Evolutionary conservation across 768 basidiomycete species (phyloP).

Genomic region (Phanerochaete sordida): DNA sequence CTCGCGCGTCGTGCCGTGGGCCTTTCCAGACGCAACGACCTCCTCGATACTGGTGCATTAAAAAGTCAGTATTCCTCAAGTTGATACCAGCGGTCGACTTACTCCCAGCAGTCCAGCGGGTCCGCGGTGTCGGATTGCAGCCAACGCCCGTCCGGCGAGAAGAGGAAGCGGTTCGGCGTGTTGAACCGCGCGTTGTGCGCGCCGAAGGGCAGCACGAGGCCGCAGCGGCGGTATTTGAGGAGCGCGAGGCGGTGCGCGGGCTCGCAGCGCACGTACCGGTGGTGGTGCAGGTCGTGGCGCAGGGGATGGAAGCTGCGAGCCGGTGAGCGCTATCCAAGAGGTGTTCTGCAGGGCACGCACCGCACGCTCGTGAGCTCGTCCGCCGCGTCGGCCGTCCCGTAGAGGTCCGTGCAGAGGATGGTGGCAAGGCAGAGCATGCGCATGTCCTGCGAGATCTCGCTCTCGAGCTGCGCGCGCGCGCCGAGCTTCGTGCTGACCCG

Average conservation of each 20-base stretch:
- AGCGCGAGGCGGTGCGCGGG: constrained; percentile 45
- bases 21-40: constrained; percentile 35
- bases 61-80: no score
- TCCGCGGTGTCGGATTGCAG: constrained; percentile 36
- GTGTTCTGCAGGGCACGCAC: neutral
- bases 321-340: neutral
- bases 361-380: neutral
- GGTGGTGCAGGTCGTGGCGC: constrained; percentile 39
- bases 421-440: neutral
- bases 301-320: constrained; percentile 26
- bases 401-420: neutral
- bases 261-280: constrained; percentile 26
- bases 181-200: constrained; percentile 38
- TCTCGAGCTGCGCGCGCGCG: neutral
- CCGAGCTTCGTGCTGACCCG: neutral
- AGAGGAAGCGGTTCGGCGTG: constrained; percentile 42
- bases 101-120: constrained; percentile 52
- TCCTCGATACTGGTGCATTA: constrained; percentile 30
- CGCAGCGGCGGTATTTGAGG: constrained; percentile 34
- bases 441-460: neutral
- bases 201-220: constrained; percentile 43
- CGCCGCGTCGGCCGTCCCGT: neutral
- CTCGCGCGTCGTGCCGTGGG: constrained; percentile 34
- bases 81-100: constrained; percentile 5
- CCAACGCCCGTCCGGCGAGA: constrained; percentile 43